A percentile compares a stretch with the other conserved stretches of the same genome.
Conservation (phyloP, 768 basidiomycete species). For the Xerocomellus dryophilus region DNA sequence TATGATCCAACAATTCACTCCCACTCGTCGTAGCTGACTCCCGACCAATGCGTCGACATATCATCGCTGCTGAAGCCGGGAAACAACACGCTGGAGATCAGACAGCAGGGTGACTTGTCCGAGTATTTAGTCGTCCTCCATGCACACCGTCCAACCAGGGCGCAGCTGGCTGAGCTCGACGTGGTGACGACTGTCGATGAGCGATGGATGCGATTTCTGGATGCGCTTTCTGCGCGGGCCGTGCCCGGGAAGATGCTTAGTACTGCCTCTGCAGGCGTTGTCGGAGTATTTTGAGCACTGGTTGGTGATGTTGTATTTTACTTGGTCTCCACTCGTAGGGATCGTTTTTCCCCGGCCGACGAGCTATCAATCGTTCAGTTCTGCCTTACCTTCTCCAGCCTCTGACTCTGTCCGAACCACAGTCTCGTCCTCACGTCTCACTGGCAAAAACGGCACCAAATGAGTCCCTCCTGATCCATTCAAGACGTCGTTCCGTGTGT, state of each 20-base stretch:
- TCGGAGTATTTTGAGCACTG: not conserved
- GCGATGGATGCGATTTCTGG: slow-evolving; percentile 21
- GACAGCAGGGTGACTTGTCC: slow-evolving; percentile 43
- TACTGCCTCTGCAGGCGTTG: not conserved
- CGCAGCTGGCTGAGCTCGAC: slow-evolving; percentile 37
- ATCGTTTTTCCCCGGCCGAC: not conserved
- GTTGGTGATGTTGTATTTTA: not conserved
- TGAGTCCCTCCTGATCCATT: too few relatives aligned
- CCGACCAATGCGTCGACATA: slow-evolving; percentile 51
- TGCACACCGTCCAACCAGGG: slow-evolving; percentile 47
- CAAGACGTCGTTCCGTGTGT: too few relatives aligned
- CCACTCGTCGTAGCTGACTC: slow-evolving; percentile 36
- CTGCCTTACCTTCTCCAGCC: too few relatives aligned
- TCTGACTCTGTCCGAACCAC: too few relatives aligned
- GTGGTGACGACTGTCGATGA: slow-evolving; percentile 11
- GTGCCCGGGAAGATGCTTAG: not conserved
- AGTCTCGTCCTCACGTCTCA: too few relatives aligned
- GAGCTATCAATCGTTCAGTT: too few relatives aligned
- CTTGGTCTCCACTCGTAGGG: not conserved
- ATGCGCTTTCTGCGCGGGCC: slow-evolving; percentile 12
- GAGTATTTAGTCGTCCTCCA: slow-evolving; percentile 46
- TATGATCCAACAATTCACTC: not conserved
- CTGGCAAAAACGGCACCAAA: too few relatives aligned
- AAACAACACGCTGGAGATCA: slow-evolving; percentile 42
- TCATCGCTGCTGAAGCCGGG: slow-evolving; percentile 43